Base-by-base conservation (phyloP, 768 basidiomycete species). In the Rhizopogon salebrosus region DNA sequence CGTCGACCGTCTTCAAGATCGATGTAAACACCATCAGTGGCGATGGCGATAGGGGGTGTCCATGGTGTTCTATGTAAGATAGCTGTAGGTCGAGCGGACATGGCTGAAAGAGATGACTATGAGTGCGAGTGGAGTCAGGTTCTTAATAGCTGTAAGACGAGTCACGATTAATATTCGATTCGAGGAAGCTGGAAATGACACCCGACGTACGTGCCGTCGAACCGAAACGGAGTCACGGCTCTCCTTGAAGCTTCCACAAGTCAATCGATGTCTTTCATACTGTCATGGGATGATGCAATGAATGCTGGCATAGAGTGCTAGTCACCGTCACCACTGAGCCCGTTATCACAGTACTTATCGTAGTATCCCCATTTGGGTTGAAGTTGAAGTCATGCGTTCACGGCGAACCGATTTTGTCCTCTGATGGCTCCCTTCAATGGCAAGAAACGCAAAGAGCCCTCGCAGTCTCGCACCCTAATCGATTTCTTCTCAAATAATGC, bases 51-150 rank as follows among this genome's bases (percentile, higher is more conserved):
- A 13, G 87, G 87, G 9, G 85, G 88, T 26, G 63, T 75, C 85
- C 85, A 89, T 1, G 88, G 83, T 11, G 85, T 89, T 49, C 91
- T 72, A 60, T 85, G 83, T 10, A 88, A 71, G 54, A 88, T 83
- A 40, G 67, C 62, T 14, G 72, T 65, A 51, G 62, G 39, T n/a
- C 39, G 50, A 23, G 20, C 29, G 18, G 31, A 34, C 29, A 45
- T 45, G 36, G 7, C 16, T 45, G 43, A 13, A 22, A 31, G 29
- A n/a, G n/a, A n/a, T 42, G 24, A 42, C n/a, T 42, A 42, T 18
- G 41, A 27, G 41, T 26, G 24, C 8, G 5, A 26, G 23, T 41
- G n/a, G n/a, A n/a, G n/a, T n/a, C n/a, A n/a, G n/a, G n/a, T n/a
- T n/a, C n/a, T n/a, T n/a, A n/a, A n/a, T n/a, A n/a, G n/a, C n/a